These are phyloP conservation scores for Suillus alpinus DNA, from an alignment of 768 basidiomycete species.

Conservation along the genomic window DNA sequence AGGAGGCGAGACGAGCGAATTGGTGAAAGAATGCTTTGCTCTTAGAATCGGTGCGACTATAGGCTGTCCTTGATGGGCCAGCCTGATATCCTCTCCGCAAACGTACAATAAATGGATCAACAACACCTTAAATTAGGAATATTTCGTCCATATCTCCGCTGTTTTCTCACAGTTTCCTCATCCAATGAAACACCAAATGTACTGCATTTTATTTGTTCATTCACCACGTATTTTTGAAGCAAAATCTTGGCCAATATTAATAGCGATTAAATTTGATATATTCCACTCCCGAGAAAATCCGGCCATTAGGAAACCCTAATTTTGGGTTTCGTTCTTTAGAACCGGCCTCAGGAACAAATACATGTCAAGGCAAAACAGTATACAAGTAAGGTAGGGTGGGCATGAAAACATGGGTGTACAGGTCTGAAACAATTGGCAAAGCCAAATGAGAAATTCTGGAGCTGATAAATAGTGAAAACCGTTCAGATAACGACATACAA, in stretches of 20 bases:
- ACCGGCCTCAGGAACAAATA: conserved; percentile 17
- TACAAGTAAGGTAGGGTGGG: conserved; percentile 30
- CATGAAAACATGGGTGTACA: conserved; percentile 8
- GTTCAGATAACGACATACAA: conserved; percentile 4
- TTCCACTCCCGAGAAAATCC: background rate
- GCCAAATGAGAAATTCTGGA: conserved; percentile 5
- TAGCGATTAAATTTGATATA: background rate
- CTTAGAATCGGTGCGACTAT: conserved; percentile 9
- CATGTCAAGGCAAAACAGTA: conserved; percentile 28
- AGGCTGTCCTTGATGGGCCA: conserved; percentile 23
- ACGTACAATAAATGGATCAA: conserved; percentile 7
- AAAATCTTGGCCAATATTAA: background rate
- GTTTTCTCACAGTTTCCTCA: conserved; percentile 17
- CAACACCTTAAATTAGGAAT: conserved; percentile 8
- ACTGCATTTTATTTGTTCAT: conserved; percentile 2
- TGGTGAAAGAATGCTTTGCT: conserved; percentile 6
- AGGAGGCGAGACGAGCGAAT: background rate
- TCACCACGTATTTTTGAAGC: background rate
- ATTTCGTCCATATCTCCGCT: conserved; percentile 11
- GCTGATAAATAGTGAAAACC: conserved; percentile 12
- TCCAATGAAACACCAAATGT: background rate
- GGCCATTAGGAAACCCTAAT: background rate
- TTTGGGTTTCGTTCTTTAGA: background rate
- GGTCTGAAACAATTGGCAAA: conserved; percentile 3
- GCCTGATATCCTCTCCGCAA: conserved; percentile 21